phyloP scores from a whole-genome alignment of 192 early-diverging fungal species.

The Fimicolochytrium jonesii region DNA sequence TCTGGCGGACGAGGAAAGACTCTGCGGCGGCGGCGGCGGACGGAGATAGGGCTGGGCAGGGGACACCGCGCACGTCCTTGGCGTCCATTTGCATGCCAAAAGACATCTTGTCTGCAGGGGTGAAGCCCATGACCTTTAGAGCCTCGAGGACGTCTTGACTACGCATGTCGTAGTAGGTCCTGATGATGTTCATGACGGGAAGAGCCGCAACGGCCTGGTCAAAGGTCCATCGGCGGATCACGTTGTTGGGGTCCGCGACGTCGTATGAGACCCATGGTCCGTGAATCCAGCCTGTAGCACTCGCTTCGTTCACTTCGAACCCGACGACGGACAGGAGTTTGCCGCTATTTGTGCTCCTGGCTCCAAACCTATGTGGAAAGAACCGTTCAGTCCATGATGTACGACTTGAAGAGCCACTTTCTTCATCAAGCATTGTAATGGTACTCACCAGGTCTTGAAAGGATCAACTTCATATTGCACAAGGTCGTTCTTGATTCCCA shows the following conservation, averaged over 20 bases:
- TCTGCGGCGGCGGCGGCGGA: not conserved
- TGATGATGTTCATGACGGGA: not conserved
- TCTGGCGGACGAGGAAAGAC: not conserved
- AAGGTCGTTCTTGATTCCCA: not conserved
- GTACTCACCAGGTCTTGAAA: not conserved
- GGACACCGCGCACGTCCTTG: not conserved
- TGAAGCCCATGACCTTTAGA: not conserved
- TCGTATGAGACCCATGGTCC: not conserved
- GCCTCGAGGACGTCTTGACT: not conserved
- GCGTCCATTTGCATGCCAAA: not conserved
- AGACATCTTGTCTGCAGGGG: not conserved
- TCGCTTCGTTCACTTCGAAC: not conserved
- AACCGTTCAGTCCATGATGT: too few relatives aligned
- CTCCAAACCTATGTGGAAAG: not conserved
- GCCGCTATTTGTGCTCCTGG: not conserved
- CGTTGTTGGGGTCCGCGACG: not conserved
- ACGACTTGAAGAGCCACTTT: too few relatives aligned
- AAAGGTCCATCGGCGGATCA: not conserved
- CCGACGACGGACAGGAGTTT: not conserved
- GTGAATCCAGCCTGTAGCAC: not conserved
- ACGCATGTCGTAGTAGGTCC: not conserved
- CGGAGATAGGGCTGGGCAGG: not conserved
- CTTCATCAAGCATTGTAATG: too few relatives aligned
- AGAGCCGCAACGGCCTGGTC: not conserved
- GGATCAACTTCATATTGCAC: not conserved